Base-by-base conservation (phyloP, 1,139 yeast genomes). In the Petasospora rhodanensis region DNA sequence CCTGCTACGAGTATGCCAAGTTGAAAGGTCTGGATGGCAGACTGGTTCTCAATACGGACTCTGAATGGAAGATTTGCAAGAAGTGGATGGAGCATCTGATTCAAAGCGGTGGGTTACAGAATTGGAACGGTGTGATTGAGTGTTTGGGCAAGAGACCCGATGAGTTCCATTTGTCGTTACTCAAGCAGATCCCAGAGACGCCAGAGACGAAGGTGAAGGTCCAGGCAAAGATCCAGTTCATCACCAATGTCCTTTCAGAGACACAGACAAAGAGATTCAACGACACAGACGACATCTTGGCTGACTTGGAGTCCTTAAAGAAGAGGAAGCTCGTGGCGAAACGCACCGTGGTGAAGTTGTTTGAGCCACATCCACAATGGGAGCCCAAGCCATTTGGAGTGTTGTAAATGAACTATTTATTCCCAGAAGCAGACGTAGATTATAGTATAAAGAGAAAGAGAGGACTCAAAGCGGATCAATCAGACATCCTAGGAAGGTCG, bases 401-500 rank as follows among this genome's bases (percentile, higher is more conserved):
- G 24, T 17, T 40, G 19, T 41, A 8, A 12, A 15, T 16, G 12
- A 16, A 18, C 9, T 7, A 7, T 7, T 7, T 7, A 18, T 9
- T 7, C 19, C 7, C 19, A 21, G 12, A 21, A 12, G 12, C 7
- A 12, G 12, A 21, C 11, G 7, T n/a, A 11, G 7, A 21, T n/a
- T 21, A 21, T 11, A n/a, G 12, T 21, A 21, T 21, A 21, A 21
- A 11, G 12, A 7, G 7, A 11, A 21, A 11, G 11, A 21, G n/a
- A 12, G 13, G 7, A 22, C 14, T 8, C 24, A 22, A 22, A 22
- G 15, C 7, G 27, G 30, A 28, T 26, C 37, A 63, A 66, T 70
- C 76, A 70, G 76, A 70, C 76, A 69, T 70, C 76, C 76, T 66
- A 66, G 76, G 76, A 70, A 70, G 76, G 73, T 66, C 70, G 46